A percentile compares a stretch with the other conserved stretches of the same genome.
Evolutionary conservation across 345 rosid species (phyloP).

Genomic region (Euphorbia peplus): DNA sequence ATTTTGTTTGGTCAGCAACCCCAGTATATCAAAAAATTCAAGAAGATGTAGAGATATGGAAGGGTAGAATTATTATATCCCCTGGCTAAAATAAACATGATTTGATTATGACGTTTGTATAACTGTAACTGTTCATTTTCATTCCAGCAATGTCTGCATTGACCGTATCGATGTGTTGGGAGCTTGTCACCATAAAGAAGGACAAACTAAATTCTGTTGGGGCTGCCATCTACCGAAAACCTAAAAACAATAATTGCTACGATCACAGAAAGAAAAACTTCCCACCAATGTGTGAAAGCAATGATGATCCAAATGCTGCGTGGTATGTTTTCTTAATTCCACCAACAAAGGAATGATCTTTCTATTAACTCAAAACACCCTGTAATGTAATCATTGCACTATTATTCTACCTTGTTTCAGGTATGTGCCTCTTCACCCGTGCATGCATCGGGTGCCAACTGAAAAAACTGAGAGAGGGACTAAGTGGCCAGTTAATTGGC

Average conservation of each 20-base stretch:
- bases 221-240: conserved; percentile 79
- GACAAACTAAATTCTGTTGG: conserved; percentile 71
- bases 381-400: neutral
- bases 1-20: conserved; percentile 93
- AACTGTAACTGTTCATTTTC: conserved; percentile 12
- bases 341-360: too few species aligned
- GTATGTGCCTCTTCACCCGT: conserved; percentile 79
- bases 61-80: conserved; percentile 39
- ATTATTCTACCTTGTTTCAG: conserved; percentile 37
- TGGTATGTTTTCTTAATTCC: conserved; percentile 43
- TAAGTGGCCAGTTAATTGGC: conserved; percentile 83
- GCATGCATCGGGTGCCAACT: conserved; percentile 68
- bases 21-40: conserved; percentile 70
- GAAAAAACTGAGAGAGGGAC: conserved; percentile 52
- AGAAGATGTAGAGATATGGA: conserved; percentile 82
- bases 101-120: neutral
- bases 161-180: conserved; percentile 81
- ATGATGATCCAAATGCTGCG: conserved; percentile 84
- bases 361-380: neutral
- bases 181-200: conserved; percentile 73
- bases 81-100: neutral
- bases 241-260: conserved; percentile 71
- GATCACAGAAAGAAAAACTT: conserved; percentile 52
- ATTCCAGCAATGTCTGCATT: conserved; percentile 66
- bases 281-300: conserved; percentile 72